phyloP scores from a whole-genome alignment of 345 rosid genomes.

The Citrus maxima region DNA sequence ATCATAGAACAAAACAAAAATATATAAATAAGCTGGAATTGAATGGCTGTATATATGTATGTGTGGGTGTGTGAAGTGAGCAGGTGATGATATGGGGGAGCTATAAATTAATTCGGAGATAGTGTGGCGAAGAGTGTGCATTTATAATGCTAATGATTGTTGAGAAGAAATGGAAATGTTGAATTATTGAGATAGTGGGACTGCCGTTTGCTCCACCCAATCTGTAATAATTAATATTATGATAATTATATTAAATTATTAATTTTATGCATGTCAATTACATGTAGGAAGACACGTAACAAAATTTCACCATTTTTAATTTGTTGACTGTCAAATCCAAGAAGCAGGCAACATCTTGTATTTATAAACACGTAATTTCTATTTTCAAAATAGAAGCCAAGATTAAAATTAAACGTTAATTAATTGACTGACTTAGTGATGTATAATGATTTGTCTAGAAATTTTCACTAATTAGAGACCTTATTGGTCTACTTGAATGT shows the following conservation, averaged over 20 bases:
- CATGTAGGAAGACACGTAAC: conserved; percentile 13
- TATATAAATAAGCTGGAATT: too few species aligned
- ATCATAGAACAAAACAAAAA: not conserved
- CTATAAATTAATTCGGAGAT: too few species aligned
- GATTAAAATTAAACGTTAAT: not conserved
- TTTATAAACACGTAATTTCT: not conserved
- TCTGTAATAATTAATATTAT: not conserved
- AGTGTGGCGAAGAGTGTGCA: too few species aligned
- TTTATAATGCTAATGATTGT: not conserved
- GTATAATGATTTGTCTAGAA: not conserved
- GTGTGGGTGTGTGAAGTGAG: too few species aligned
- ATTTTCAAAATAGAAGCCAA: not conserved
- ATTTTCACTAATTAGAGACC: not conserved
- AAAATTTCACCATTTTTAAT: not conserved
- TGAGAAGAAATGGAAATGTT: too few species aligned
- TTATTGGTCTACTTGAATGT: not conserved
- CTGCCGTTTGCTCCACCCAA: conserved; percentile 17
- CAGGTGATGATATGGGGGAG: too few species aligned
- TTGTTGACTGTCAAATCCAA: not conserved
- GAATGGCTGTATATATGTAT: too few species aligned
- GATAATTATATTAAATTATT: conserved; percentile 4
- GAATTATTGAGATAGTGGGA: not conserved
- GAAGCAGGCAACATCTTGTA: not conserved
- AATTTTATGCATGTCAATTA: conserved; percentile 9
- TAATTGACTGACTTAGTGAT: not conserved